Evolutionary conservation across 139 green algal genomes (phyloP).

Genomic region (Mesostigma viride): DNA sequence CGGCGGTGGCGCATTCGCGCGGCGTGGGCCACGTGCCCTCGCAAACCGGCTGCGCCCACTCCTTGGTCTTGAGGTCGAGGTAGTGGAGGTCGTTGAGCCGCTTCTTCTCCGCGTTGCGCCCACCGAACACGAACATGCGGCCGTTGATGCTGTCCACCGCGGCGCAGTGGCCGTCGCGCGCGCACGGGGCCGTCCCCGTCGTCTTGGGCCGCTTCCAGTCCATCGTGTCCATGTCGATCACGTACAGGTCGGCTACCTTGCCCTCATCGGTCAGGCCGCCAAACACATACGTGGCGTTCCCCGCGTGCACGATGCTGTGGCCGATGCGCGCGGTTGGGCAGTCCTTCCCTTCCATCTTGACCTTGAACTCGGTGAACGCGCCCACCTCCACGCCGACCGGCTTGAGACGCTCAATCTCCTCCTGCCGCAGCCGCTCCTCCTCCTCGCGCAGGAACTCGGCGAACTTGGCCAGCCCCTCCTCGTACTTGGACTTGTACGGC

Average conservation of each 20-base stretch:
- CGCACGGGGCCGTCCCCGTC: constrained; percentile 41
- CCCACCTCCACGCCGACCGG: constrained; percentile 57
- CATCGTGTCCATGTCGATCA: constrained; percentile 67
- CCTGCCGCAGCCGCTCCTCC: constrained; percentile 61
- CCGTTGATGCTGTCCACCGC: constrained; percentile 47
- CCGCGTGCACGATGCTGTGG: constrained; percentile 46
- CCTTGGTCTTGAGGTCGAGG: constrained; percentile 30
- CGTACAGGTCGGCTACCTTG: constrained; percentile 50
- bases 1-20: constrained; percentile 14
- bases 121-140: constrained; percentile 67
- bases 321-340: constrained; percentile 53
- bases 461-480: constrained; percentile 62
- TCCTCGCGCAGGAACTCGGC: constrained; percentile 70
- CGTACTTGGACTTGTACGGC: constrained; percentile 47
- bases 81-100: constrained; percentile 52
- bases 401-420: constrained; percentile 74
- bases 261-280: constrained; percentile 43
- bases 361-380: constrained; percentile 39
- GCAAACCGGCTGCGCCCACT: neutral
- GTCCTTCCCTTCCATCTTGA: constrained; percentile 28
- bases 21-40: constrained; percentile 17
- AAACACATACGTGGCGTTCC: constrained; percentile 57
- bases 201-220: constrained; percentile 61
- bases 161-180: constrained; percentile 42
- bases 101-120: constrained; percentile 45